Base-by-base conservation (phyloP, 257 asterid species). In the Galeopsis tetrahit region DNA sequence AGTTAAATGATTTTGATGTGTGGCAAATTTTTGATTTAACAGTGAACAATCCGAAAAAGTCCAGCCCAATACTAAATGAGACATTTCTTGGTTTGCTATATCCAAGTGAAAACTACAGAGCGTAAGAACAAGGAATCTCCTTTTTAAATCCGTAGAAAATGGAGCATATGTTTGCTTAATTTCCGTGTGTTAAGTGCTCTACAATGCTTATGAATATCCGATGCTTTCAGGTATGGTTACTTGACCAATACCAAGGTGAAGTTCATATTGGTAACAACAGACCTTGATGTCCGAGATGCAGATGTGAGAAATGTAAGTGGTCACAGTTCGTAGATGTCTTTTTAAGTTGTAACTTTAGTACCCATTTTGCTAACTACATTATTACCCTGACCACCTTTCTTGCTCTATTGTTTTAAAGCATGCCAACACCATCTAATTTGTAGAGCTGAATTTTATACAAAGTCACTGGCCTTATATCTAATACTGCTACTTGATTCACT, bases 41-140 rank as follows among this genome's bases (percentile, higher is more conserved):
- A 95, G 99, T 90, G 90, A 95, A 90, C 88, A 95, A 95, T 87
- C 99, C 99, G 7, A 95, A 89, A 74, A 92, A 88, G 84, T 89
- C 99, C 64, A 90, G 94, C 62, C 96, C 96, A 11, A 81, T 92
- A 61, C 85, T 87, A 57, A 95, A 92, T 48, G 99, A 95, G 85
- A 86, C 99, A 58, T 95, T 95, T 82, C 98, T 95, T 72, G 99
- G 99, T 71, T 78, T 92, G 89, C 90, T 95, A 17, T 90, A 95
- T 81, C 99, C 99, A 61, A 88, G 97, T 6, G 99, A 95, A 75
- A 95, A 95, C 82, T 95, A 92, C 87, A 92, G 90, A 92, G 99
- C 90, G 99, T 95, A 77, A 88, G 97, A 70, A 70, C 63, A 10
- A 42, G 34, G 6, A 58, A 31, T 40, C 40, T 74, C 10, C 15